Evolutionary conservation across 768 basidiomycete genomes (phyloP).

Genomic region (Auricularia sp.): DNA sequence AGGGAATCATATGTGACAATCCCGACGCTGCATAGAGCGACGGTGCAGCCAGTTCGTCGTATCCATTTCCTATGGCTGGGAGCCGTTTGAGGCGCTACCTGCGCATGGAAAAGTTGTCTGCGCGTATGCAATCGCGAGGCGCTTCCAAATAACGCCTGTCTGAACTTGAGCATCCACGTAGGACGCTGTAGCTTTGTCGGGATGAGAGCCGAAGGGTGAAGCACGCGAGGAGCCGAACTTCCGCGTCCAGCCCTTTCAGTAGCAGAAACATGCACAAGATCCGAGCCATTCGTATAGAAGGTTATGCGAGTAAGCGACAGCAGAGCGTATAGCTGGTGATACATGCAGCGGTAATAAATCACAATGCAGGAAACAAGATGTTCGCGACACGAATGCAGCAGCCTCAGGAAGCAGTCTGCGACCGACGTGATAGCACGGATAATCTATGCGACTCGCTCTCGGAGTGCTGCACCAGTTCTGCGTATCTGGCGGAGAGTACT

Average conservation of each 20-base stretch:
- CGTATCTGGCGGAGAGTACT: conserved; percentile 28
- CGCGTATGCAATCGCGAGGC: not conserved
- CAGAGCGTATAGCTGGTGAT: not conserved
- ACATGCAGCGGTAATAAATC: not conserved
- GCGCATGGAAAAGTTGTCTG: not conserved
- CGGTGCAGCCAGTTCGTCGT: not conserved
- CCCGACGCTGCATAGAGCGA: not conserved
- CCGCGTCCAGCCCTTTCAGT: not conserved
- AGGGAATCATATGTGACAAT: conserved; percentile 49
- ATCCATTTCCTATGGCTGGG: not conserved
- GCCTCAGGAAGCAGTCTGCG: not conserved
- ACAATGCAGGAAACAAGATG: not conserved
- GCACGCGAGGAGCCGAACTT: not conserved
- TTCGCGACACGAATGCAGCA: not conserved
- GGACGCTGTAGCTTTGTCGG: not conserved
- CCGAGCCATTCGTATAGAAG: not conserved
- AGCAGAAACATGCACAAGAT: no score
- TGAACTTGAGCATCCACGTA: not conserved
- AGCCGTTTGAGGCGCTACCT: not conserved
- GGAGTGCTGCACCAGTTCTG: conserved; percentile 64
- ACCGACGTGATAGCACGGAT: not conserved
- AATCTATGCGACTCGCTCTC: not conserved
- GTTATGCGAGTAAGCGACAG: not conserved
- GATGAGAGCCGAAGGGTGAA: not conserved
- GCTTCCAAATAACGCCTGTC: no score